Percentiles rank a stretch among this genome's conserved stretches.
Conservation (phyloP, 768 basidiomycete genomes). For the Trametes cubensis region DNA sequence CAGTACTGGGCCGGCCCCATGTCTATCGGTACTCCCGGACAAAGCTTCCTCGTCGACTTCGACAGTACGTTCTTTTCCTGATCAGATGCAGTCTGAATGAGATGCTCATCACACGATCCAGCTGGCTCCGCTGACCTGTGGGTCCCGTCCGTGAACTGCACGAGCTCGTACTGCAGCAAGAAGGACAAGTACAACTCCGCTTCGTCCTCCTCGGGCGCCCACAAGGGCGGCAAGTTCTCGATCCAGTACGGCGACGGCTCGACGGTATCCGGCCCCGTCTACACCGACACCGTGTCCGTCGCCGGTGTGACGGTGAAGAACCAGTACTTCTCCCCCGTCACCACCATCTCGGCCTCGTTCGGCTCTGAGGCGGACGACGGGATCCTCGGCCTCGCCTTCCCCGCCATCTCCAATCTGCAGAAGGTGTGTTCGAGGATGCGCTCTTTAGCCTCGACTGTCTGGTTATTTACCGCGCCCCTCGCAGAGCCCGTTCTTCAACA, state of each 20-base stretch:
- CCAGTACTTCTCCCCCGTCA: conserved; percentile 27
- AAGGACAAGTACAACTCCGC: conserved; percentile 35
- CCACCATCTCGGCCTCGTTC: conserved; percentile 22
- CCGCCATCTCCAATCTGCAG: conserved; percentile 24
- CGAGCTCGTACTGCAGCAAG: conserved; percentile 7
- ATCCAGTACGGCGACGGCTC: conserved; percentile 44
- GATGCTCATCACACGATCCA: neutral
- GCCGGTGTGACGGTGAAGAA: conserved; percentile 32
- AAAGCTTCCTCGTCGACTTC: conserved; percentile 29
- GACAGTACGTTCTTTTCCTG: conserved; percentile 12
- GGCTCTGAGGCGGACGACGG: conserved; percentile 25
- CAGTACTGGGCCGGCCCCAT: conserved; percentile 47
- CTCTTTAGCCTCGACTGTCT: neutral
- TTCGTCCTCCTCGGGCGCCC: conserved; percentile 31
- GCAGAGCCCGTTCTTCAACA: conserved; percentile 39
- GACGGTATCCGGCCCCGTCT: conserved; percentile 36
- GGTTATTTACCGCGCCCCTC: neutral
- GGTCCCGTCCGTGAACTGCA: conserved; percentile 26
- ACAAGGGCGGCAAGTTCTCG: conserved; percentile 31
- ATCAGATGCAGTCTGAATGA: too few relatives aligned
- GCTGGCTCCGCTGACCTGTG: conserved; percentile 28
- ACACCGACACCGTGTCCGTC: conserved; percentile 39
- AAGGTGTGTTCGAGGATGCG: conserved; percentile 40
- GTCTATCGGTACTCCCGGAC: conserved; percentile 49
- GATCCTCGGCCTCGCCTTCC: conserved; percentile 32